A percentile compares a stretch with the other conserved stretches of the same genome.
phyloP scores from a whole-genome alignment of 1,284 basidiomycete species.

The Pterulicium gracile region DNA sequence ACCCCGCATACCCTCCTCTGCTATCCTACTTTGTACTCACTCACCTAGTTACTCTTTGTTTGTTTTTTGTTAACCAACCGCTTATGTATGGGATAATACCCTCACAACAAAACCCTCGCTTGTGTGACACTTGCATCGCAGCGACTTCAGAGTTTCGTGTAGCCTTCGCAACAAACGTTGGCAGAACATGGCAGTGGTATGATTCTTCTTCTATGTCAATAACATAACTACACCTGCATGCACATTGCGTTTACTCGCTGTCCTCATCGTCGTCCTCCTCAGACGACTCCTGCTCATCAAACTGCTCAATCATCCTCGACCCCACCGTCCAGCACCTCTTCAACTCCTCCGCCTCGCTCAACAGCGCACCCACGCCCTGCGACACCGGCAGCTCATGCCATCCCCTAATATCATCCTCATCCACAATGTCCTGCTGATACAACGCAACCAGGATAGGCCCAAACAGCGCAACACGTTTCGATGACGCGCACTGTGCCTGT shows the following conservation, averaged over 20 bases:
- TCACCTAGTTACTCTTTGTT: no score
- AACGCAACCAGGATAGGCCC: slow-evolving; percentile 65
- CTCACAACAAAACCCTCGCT: no score
- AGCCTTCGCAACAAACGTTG: no score
- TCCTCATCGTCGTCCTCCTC: slow-evolving; percentile 34
- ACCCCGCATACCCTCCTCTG: no score
- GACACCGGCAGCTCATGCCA: slow-evolving; percentile 51
- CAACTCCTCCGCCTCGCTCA: slow-evolving; percentile 37
- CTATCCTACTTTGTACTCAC: no score
- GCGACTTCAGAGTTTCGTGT: no score
- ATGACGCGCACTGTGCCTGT: slow-evolving; percentile 54
- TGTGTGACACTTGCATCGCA: no score
- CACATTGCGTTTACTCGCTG: slow-evolving; percentile 8
- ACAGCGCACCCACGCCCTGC: slow-evolving; percentile 34
- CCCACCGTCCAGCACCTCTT: slow-evolving; percentile 66
- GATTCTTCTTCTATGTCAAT: no score
- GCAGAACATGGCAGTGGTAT: no score
- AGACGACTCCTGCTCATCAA: slow-evolving; percentile 57
- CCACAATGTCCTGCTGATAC: slow-evolving; percentile 69
- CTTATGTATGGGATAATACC: no score
- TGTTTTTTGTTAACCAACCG: no score
- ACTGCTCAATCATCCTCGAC: slow-evolving; percentile 63
- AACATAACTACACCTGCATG: no score
- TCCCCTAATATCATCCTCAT: slow-evolving; percentile 66
- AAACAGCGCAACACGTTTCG: slow-evolving; percentile 52